These are phyloP conservation scores for Styphnolobium japonicum DNA, from an alignment of 306 rosid genomes.

Conservation along the genomic window DNA sequence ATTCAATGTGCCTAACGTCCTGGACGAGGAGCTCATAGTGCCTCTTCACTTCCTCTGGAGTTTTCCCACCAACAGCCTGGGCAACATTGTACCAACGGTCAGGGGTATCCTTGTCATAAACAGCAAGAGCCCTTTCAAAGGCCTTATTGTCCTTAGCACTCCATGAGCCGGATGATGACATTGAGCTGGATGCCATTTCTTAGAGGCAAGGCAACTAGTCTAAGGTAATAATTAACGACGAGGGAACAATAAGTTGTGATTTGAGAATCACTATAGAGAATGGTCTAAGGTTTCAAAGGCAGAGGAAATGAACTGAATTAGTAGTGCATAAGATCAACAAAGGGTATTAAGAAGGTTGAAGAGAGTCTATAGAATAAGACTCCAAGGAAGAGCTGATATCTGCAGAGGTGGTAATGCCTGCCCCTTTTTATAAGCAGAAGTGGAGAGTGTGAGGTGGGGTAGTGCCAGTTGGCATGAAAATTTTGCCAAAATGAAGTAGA, in stretches of 20 bases:
- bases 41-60: conserved; percentile 61
- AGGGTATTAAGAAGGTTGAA: background rate
- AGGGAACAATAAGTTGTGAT: background rate
- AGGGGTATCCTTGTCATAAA: conserved; percentile 61
- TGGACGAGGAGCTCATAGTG: too few relatives aligned
- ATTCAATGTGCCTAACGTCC: conserved; percentile 58
- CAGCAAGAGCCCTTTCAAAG: conserved; percentile 67
- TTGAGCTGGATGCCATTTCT: conserved; percentile 53
- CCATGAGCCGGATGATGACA: conserved; percentile 56
- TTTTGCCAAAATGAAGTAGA: conserved; percentile 35
- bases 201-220: background rate
- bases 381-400: conserved; percentile 31
- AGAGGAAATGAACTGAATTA: background rate
- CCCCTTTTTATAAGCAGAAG: conserved; percentile 52
- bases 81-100: conserved; percentile 76
- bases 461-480: conserved; percentile 54
- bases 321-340: background rate
- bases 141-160: conserved; percentile 65
- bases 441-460: conserved; percentile 34
- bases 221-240: too few relatives aligned
- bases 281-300: background rate
- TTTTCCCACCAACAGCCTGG: conserved; percentile 60
- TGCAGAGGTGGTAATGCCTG: conserved; percentile 29
- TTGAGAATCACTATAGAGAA: background rate
- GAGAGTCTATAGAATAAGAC: conserved; percentile 18